A percentile compares a stretch with the other conserved stretches of the same genome.
These are phyloP conservation scores for Debaryomyces nepalensis DNA, from an alignment of 1,139 yeast species.

Conservation along the genomic window DNA sequence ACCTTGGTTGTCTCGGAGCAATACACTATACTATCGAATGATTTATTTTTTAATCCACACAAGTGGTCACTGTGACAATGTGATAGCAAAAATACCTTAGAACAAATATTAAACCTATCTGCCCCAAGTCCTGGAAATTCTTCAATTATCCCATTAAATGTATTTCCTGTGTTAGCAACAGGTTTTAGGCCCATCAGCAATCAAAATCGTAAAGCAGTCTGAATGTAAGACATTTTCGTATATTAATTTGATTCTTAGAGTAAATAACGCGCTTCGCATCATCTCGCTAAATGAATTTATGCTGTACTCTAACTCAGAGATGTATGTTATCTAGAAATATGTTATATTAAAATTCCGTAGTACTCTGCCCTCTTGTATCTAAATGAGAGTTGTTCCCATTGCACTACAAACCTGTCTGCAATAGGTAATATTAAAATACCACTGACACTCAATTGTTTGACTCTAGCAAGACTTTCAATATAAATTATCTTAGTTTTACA, in stretches of 20 bases:
- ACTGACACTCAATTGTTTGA: slow-evolving; percentile 70
- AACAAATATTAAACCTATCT: slow-evolving; percentile 46
- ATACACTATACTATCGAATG: slow-evolving; percentile 50
- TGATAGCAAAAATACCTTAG: slow-evolving; percentile 45
- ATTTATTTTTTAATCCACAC: slow-evolving; percentile 46
- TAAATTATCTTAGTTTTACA: slow-evolving; percentile 67
- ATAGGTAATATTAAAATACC: slow-evolving; percentile 74
- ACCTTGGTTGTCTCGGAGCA: slow-evolving; percentile 54
- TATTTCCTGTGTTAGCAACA: slow-evolving; percentile 18
- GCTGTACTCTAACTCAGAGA: not conserved
- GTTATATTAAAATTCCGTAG: slow-evolving; percentile 71
- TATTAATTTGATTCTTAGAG: not conserved
- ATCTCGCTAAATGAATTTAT: not conserved
- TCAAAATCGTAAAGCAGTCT: too few species aligned
- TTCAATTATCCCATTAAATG: slow-evolving; percentile 33
- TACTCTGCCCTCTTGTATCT: slow-evolving; percentile 70
- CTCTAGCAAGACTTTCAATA: slow-evolving; percentile 89
- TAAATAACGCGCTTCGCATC: not conserved
- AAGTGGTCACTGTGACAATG: slow-evolving; percentile 66
- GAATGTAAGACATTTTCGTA: not conserved
- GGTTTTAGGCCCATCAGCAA: slow-evolving; percentile 5
- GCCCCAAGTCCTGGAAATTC: slow-evolving; percentile 46
- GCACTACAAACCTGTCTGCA: slow-evolving; percentile 80
- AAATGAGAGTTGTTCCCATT: slow-evolving; percentile 73
- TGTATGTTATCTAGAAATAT: not conserved